phyloP scores from a whole-genome alignment of 805 yeast species.

The Wickerhamomyces hampshirensis region DNA sequence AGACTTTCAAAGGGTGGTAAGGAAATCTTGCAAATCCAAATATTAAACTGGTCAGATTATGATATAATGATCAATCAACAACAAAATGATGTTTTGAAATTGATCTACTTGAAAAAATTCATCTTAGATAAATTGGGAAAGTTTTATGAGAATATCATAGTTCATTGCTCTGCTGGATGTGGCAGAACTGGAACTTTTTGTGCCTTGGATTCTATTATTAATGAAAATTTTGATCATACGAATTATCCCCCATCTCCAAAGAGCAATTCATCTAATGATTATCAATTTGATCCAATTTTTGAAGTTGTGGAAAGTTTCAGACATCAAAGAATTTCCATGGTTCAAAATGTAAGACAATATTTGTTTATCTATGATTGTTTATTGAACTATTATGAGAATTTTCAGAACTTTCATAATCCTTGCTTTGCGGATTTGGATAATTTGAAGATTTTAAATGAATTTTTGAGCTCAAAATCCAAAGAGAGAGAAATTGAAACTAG shows the following conservation, averaged over 20 bases:
- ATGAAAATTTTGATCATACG: slow-evolving; percentile 20
- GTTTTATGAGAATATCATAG: slow-evolving; percentile 39
- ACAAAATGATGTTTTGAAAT: slow-evolving; percentile 51
- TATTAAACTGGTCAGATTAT: slow-evolving; percentile 81
- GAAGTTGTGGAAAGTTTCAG: slow-evolving; percentile 63
- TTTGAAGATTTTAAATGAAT: slow-evolving; percentile 15
- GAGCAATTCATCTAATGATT: slow-evolving; percentile 5
- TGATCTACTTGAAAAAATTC: slow-evolving; percentile 43
- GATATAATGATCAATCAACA: slow-evolving; percentile 46
- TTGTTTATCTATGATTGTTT: slow-evolving; percentile 65
- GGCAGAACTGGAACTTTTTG: slow-evolving; percentile 93
- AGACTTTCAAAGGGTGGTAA: slow-evolving; percentile 31
- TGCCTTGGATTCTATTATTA: slow-evolving; percentile 57
- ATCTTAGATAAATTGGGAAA: slow-evolving; percentile 28
- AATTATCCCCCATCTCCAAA: slow-evolving; percentile 4
- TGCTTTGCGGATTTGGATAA: slow-evolving; percentile 11
- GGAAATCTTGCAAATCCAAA: slow-evolving; percentile 67
- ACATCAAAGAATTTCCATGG: slow-evolving; percentile 77
- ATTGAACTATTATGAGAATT: slow-evolving; percentile 23
- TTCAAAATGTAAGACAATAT: slow-evolving; percentile 73
- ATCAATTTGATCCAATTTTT: slow-evolving; percentile 49
- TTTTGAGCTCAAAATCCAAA: slow-evolving; percentile 5
- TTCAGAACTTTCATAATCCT: slow-evolving; percentile 4
- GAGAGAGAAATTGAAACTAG: slow-evolving; percentile 1
- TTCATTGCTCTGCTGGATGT: slow-evolving; percentile 96